phyloP scores from a whole-genome alignment of 169 alveolate species.

The Eimeria tenella region DNA sequence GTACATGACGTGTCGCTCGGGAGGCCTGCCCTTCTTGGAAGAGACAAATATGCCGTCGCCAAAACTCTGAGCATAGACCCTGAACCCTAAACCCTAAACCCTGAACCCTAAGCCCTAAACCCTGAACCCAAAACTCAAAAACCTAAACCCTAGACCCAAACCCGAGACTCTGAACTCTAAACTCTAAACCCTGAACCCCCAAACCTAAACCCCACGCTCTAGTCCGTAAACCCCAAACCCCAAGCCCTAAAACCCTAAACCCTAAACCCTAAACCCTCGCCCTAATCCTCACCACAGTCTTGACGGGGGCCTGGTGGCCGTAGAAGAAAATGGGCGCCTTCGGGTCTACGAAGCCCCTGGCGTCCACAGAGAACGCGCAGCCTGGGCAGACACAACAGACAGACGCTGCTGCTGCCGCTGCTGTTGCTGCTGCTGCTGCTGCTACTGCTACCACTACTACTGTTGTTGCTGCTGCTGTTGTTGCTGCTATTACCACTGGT shows the following conservation, averaged over 20 bases:
- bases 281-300: background rate
- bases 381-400: background rate
- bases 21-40: background rate
- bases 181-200: too few species aligned
- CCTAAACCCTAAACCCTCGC: slow-evolving; percentile 18
- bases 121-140: background rate
- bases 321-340: slow-evolving; percentile 18
- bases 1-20: slow-evolving; percentile 33
- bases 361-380: slow-evolving; percentile 24
- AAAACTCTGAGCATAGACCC: slow-evolving; percentile 12
- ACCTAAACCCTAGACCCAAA: background rate
- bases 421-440: background rate
- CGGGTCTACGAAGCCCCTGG: slow-evolving; percentile 10
- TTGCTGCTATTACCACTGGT: background rate
- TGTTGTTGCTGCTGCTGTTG: background rate
- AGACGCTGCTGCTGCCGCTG: background rate
- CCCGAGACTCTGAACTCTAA: too few species aligned
- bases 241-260: too few species aligned
- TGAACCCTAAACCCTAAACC: background rate
- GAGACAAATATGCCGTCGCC: slow-evolving; percentile 40
- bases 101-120: background rate
- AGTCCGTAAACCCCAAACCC: too few species aligned
- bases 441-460: background rate
- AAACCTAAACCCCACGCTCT: too few species aligned
- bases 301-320: slow-evolving; percentile 49